These are phyloP conservation scores for Aquilaria sinensis DNA, from an alignment of 345 rosid species.

Conservation along the genomic window DNA sequence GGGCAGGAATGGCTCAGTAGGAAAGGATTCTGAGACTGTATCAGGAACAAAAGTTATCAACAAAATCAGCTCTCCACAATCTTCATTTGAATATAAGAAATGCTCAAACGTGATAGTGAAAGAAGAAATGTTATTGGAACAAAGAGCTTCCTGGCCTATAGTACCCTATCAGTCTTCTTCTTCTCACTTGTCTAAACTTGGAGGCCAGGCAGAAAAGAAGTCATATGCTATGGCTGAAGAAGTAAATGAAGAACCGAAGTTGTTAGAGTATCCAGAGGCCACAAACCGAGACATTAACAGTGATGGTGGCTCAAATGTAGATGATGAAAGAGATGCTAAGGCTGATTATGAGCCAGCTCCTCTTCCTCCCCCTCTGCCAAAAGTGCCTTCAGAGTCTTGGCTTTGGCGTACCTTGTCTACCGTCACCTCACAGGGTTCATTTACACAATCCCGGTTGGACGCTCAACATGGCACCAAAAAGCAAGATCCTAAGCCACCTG, in stretches of 20 bases:
- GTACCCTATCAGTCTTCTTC: conserved; percentile 14
- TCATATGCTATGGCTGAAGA: conserved; percentile 7
- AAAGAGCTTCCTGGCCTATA: conserved; percentile 2
- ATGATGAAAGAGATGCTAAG: conserved; percentile 19
- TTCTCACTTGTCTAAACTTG: conserved; percentile 11
- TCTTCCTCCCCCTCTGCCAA: conserved; percentile 60
- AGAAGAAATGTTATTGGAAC: conserved; percentile 13
- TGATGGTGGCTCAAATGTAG: conserved; percentile 18
- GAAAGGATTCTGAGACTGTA: conserved; percentile 10
- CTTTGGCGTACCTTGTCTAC: conserved; percentile 73
- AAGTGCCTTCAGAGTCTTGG: conserved; percentile 93
- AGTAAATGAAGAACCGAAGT: conserved; percentile 23
- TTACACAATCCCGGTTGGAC: conserved; percentile 24
- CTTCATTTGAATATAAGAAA: conserved; percentile 20
- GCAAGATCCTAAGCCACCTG: conserved; percentile 27
- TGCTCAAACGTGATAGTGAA: conserved; percentile 12
- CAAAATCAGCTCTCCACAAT: conserved; percentile 11
- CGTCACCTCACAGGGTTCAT: conserved; percentile 29
- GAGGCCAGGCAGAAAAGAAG: conserved; percentile 16
- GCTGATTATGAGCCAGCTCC: conserved; percentile 15
- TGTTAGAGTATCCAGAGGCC: conserved; percentile 21
- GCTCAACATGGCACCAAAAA: conserved; percentile 31
- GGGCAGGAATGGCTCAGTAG: conserved; percentile 11
- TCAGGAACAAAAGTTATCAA: conserved; percentile 18
- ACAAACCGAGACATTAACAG: conserved; percentile 17